Evolutionary conservation across 306 rosid species (phyloP).

Genomic region (Pyrus bretschneideri): DNA sequence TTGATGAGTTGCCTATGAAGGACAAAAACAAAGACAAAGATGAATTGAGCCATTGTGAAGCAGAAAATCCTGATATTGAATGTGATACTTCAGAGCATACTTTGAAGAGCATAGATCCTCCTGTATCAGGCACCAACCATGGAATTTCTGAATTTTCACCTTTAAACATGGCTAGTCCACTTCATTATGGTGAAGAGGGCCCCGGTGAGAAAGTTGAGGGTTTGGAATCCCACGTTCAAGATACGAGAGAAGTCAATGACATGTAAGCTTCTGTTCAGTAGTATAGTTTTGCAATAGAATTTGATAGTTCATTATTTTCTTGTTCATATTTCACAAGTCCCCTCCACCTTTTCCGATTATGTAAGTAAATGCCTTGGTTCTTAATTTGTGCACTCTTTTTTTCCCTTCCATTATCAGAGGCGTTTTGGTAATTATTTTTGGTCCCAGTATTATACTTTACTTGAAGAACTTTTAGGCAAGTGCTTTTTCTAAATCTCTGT

Average conservation of each 20-base stretch:
- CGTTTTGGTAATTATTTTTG: background rate
- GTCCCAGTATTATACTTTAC: background rate
- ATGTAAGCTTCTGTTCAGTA: conserved; percentile 41
- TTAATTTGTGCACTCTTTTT: background rate
- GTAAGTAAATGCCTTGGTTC: background rate
- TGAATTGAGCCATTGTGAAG: conserved; percentile 9
- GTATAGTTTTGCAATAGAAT: background rate
- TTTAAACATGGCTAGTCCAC: conserved; percentile 21
- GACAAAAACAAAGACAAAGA: conserved; percentile 23
- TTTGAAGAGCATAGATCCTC: conserved; percentile 24
- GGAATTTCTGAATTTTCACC: conserved; percentile 22
- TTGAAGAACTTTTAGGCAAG: background rate
- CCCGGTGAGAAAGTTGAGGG: conserved; percentile 25
- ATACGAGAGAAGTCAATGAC: conserved; percentile 30
- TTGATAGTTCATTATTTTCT: background rate
- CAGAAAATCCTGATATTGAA: conserved; percentile 27
- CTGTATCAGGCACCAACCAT: conserved; percentile 11
- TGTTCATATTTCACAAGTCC: background rate
- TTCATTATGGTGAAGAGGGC: conserved; percentile 21
- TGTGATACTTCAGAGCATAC: conserved; percentile 29
- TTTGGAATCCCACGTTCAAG: conserved; percentile 33
- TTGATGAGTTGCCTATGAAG: conserved; percentile 24
- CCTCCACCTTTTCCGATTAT: background rate
- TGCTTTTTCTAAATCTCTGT: conserved; percentile 5
- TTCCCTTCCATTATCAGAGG: background rate